A percentile compares a stretch with the other conserved stretches of the same genome.
These are phyloP conservation scores for Rhizopogon vinicolor DNA, from an alignment of 768 basidiomycete genomes.

Conservation along the genomic window DNA sequence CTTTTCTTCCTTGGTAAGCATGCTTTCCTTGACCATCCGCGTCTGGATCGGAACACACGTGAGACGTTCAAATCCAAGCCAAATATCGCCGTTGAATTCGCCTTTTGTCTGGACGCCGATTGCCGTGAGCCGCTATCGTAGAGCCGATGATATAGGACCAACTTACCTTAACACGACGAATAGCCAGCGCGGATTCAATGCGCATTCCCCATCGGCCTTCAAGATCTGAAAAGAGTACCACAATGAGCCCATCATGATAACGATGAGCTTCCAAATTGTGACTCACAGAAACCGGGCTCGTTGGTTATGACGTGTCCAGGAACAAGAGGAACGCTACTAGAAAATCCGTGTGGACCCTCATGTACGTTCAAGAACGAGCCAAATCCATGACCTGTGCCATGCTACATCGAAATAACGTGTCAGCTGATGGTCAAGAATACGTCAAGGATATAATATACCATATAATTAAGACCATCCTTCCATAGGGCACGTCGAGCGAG, in stretches of 20 bases:
- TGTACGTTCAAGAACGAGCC: constrained; percentile 85
- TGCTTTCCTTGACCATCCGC: constrained; percentile 76
- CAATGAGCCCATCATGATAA: constrained; percentile 8
- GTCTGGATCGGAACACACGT: constrained; percentile 95
- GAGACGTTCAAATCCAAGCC: constrained; percentile 89
- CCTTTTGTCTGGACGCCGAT: constrained; percentile 52
- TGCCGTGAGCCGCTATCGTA: constrained; percentile 2
- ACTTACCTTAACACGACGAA: constrained; percentile 52
- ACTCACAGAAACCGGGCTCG: constrained; percentile 89
- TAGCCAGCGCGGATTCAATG: constrained; percentile 82
- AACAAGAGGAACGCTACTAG: constrained; percentile 59
- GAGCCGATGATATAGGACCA: constrained; percentile 5
- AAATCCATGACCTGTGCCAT: constrained; percentile 90
- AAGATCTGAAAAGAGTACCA: constrained; percentile 43
- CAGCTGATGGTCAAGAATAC: neutral
- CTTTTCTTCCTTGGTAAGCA: constrained; percentile 84
- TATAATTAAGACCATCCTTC: constrained; percentile 81
- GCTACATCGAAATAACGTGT: constrained; percentile 38
- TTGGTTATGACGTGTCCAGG: constrained; percentile 93
- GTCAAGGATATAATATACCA: constrained; percentile 38
- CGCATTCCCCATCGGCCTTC: constrained; percentile 86
- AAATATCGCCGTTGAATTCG: constrained; percentile 67
- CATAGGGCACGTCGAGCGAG: constrained; percentile 86
- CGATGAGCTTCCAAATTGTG: constrained; percentile 2
- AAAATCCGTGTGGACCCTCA: constrained; percentile 81